phyloP scores from a whole-genome alignment of 2,329 filamentous ascomycete genomes.

The Curvularia lunata region DNA sequence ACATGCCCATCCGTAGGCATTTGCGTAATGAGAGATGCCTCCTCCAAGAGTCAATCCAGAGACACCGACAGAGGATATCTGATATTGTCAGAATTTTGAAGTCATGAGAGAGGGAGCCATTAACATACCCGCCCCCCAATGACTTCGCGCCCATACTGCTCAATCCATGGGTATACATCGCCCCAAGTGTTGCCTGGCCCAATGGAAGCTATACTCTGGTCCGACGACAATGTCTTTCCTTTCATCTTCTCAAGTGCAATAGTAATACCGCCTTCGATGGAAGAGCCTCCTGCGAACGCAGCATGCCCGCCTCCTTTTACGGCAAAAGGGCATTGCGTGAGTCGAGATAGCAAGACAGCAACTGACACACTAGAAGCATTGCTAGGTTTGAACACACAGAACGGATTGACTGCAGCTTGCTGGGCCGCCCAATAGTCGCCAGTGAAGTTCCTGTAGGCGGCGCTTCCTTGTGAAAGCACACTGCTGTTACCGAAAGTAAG shows the following conservation, averaged over 20 bases:
- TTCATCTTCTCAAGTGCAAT: conserved; percentile 37
- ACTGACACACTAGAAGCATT: conserved; percentile 27
- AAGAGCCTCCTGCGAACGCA: conserved; percentile 37
- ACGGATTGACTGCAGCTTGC: conserved; percentile 31
- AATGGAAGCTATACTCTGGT: conserved; percentile 34
- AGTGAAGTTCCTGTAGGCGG: conserved; percentile 30
- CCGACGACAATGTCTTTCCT: conserved; percentile 24
- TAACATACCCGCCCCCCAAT: conserved; percentile 39
- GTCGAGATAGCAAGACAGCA: conserved; percentile 28
- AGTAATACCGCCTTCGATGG: conserved; percentile 43
- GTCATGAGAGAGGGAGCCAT: background rate
- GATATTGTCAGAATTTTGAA: conserved; percentile 3
- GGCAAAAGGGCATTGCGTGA: conserved; percentile 48
- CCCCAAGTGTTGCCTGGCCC: conserved; percentile 46
- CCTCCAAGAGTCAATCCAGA: conserved; percentile 30
- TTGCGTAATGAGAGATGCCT: conserved; percentile 35
- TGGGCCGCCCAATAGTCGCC: conserved; percentile 35
- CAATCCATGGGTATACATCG: conserved; percentile 42
- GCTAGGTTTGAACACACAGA: conserved; percentile 38
- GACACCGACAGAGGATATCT: conserved; percentile 24
- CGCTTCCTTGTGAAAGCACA: conserved; percentile 22
- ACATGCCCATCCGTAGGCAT: conserved; percentile 32
- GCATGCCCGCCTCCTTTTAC: conserved; percentile 48
- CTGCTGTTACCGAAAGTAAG: conserved; percentile 20
- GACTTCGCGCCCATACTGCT: conserved; percentile 35